Evolutionary conservation across 352 stramenopile species (phyloP).

Genomic region (Pythium sp.): DNA sequence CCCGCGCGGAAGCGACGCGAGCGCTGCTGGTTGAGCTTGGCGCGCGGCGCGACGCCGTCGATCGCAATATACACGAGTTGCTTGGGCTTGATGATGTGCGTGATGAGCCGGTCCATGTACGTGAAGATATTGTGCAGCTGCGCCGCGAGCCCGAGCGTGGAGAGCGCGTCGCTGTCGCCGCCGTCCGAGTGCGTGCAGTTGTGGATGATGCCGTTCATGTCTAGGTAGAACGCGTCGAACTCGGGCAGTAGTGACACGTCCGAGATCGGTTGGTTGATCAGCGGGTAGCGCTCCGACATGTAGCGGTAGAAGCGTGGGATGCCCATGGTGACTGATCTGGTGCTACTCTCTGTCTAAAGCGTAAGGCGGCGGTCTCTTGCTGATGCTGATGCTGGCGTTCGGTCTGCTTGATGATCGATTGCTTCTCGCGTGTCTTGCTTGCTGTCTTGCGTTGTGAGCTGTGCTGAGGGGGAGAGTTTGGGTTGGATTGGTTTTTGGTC

Average conservation of each 20-base stretch:
- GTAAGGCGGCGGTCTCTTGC: not conserved
- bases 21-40: slow-evolving; percentile 99
- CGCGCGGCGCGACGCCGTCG: slow-evolving; percentile 97
- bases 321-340: slow-evolving; percentile 53
- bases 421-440: not conserved
- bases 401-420: not conserved
- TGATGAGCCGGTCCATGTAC: slow-evolving; percentile 94
- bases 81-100: slow-evolving; percentile 96
- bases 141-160: slow-evolving; percentile 90
- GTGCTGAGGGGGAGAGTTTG: not conserved
- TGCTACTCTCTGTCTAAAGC: not conserved
- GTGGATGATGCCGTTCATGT: slow-evolving; percentile 99
- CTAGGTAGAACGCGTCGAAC: slow-evolving; percentile 99
- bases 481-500: not conserved
- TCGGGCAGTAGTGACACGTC: slow-evolving; percentile 96
- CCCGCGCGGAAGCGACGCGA: slow-evolving; percentile 92
- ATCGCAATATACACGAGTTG: slow-evolving; percentile 98
- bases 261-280: slow-evolving; percentile 98
- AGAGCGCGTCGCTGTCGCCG: slow-evolving; percentile 85
- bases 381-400: not conserved
- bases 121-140: slow-evolving; percentile 93
- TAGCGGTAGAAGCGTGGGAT: slow-evolving; percentile 94
- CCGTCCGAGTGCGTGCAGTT: slow-evolving; percentile 97
- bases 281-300: slow-evolving; percentile 95
- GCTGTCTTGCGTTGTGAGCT: not conserved